A percentile compares a stretch with the other conserved stretches of the same genome.
Conservation (phyloP, 495 filamentous ascomycete species). For the Hypomontagnella monticulosa region DNA sequence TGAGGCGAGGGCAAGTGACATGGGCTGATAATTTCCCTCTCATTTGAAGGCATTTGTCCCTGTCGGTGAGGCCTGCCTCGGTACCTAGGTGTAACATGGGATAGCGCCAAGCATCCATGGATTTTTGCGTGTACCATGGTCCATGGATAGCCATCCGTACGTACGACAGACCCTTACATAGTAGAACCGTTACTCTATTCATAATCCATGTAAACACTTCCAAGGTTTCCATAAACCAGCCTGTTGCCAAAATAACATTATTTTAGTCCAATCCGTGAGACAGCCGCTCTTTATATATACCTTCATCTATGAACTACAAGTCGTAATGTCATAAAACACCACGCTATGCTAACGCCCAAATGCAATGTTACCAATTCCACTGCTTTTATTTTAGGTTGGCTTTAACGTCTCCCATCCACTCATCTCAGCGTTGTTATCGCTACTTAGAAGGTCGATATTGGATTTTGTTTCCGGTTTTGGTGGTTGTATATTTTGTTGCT, state of each 20-base stretch:
- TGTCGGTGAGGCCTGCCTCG: too few species aligned
- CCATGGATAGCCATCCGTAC: too few species aligned
- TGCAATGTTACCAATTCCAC: slow-evolving; percentile 7
- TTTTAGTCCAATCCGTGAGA: background rate
- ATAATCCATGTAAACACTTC: background rate
- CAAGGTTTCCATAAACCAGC: background rate
- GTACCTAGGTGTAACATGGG: too few species aligned
- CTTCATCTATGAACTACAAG: slow-evolving; percentile 3
- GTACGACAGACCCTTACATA: too few species aligned
- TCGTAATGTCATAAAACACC: slow-evolving; percentile 27
- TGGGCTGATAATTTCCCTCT: background rate
- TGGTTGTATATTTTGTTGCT: slow-evolving; percentile 41
- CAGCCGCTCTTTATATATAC: slow-evolving; percentile 1
- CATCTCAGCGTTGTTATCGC: slow-evolving; percentile 51
- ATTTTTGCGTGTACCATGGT: too few species aligned
- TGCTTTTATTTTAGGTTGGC: slow-evolving; percentile 40
- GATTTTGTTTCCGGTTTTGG: slow-evolving; percentile 37
- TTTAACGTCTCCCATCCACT: slow-evolving; percentile 60
- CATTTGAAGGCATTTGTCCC: background rate
- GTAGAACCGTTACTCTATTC: too few species aligned
- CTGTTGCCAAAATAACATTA: background rate
- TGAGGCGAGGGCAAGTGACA: too few species aligned
- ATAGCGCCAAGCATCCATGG: too few species aligned
- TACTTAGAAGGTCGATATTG: slow-evolving; percentile 51
- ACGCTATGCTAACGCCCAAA: slow-evolving; percentile 26